A percentile compares a stretch with the other conserved stretches of the same genome.
Conservation (phyloP, 208 protist genomes). For the Leishmania tropica region DNA sequence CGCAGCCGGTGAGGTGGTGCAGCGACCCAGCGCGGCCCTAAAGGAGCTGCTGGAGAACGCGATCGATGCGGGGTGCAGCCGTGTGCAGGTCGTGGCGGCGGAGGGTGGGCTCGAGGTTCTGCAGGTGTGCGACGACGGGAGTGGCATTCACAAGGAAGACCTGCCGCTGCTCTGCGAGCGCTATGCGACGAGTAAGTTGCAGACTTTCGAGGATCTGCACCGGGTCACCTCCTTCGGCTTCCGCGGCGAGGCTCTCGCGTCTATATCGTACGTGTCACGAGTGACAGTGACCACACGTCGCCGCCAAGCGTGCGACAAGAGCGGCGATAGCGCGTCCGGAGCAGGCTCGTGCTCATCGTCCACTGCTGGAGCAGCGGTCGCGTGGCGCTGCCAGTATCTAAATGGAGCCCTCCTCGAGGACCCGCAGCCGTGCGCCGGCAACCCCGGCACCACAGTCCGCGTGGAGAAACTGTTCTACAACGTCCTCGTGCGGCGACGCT, state of each 20-base stretch:
- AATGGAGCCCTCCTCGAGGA: conserved; percentile 94
- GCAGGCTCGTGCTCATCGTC: neutral
- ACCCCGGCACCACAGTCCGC: conserved; percentile 82
- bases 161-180: conserved; percentile 97
- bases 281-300: conserved; percentile 73
- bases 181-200: conserved; percentile 96
- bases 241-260: conserved; percentile 91
- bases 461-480: conserved; percentile 94
- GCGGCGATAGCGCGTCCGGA: neutral
- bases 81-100: conserved; percentile 88
- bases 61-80: conserved; percentile 94
- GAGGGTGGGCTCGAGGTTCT: conserved; percentile 96
- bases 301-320: conserved; percentile 10
- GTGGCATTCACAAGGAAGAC: conserved; percentile 95
- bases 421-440: conserved; percentile 79
- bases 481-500: conserved; percentile 63
- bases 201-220: conserved; percentile 88
- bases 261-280: conserved; percentile 83
- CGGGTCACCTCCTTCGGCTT: conserved; percentile 92
- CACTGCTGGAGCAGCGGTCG: conserved; percentile 22
- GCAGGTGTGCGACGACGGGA: conserved; percentile 98
- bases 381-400: conserved; percentile 62
- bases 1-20: conserved; percentile 98
- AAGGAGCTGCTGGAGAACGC: conserved; percentile 99
- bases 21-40: conserved; percentile 96